Base-by-base conservation (phyloP, 2,329 filamentous ascomycete genomes). In the Amphichorda felina region DNA sequence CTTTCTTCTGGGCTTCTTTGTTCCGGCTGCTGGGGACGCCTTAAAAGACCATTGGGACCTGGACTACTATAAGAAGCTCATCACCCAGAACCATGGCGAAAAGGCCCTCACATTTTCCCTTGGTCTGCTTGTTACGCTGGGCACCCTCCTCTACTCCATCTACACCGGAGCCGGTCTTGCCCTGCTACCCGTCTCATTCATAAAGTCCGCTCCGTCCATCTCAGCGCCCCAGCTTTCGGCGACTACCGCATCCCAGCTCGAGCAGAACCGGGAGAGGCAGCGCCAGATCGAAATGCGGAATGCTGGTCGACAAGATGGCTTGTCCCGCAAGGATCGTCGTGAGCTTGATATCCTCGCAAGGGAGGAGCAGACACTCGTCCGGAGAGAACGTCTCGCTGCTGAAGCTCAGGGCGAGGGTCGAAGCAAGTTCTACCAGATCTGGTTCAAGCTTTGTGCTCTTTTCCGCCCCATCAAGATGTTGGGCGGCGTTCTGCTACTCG, bases 1-100 rank as follows among this genome's bases (percentile, higher is more conserved):
- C 11, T 94, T 98, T 66, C 60, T 95, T 15, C 72, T 96, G 19
- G 91, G 91, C 30, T 94, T 96, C 66, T 95, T 98, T 55, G 79
- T 93, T 1, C 91, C 91, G 0, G 77, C 85, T 5, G 79, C 83
- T 5, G 82, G 75, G 40, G 68, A 78, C 42, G 69, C 70, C 40
- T 67, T 67, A 27, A 75, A 77, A 34, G 70, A 70, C 27, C 76
- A 86, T 51, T 70, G 81, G 49, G 85, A 94, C 48, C 66, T 95
- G 38, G 89, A 94, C 58, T 96, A 87, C 59, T 94, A 94, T 73
- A 89, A 83, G 62, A 75, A 75, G 37, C 66, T 96, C 9, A 64
- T 96, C 32, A 68, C 81, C 1, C 53, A 58, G 33, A 94, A 94
- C 53, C 83, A 88, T 55, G 88, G 87, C 40, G 89, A 96, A 59